Conservation (phyloP, 2,329 filamentous ascomycete genomes). For the Paecilomyces dactylethromorphus region DNA sequence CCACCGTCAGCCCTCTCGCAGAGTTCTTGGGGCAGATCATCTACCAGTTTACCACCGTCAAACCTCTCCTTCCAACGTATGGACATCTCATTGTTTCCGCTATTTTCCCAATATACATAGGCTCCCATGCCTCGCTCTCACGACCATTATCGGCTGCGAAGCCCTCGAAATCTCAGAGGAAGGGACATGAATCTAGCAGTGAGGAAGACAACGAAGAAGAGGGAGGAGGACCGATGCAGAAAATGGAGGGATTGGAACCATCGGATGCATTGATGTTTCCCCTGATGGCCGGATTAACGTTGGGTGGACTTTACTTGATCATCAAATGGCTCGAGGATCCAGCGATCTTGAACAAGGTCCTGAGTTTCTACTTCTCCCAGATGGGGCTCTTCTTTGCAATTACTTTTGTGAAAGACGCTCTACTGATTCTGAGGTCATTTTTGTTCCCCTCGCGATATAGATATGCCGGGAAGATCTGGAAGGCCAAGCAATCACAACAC, state of each 20-base stretch:
- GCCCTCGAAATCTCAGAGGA: conserved; percentile 44
- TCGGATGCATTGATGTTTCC: conserved; percentile 83
- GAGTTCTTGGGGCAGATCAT: conserved; percentile 35
- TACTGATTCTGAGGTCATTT: conserved; percentile 59
- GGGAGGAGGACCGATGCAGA: conserved; percentile 47
- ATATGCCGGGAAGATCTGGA: conserved; percentile 45
- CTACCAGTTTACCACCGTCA: conserved; percentile 38
- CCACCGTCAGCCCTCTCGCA: conserved; percentile 27
- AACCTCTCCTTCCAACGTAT: conserved; percentile 50
- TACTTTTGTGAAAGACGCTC: conserved; percentile 64
- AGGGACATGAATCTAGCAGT: conserved; percentile 20
- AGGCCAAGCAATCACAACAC: conserved; percentile 24
- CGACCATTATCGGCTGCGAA: conserved; percentile 73
- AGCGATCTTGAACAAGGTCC: conserved; percentile 69
- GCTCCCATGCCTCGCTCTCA: conserved; percentile 76
- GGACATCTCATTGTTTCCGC: conserved; percentile 61
- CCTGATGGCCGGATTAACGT: conserved; percentile 63
- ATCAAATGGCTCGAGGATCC: conserved; percentile 86
- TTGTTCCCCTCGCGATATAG: conserved; percentile 69
- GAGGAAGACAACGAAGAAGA: conserved; percentile 47
- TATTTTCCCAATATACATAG: conserved; percentile 75
- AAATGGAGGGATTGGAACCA: conserved; percentile 63
- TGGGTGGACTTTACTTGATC: conserved; percentile 75
- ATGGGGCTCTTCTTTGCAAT: conserved; percentile 73
- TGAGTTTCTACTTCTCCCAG: conserved; percentile 75